phyloP scores from a whole-genome alignment of 805 yeast genomes.

The Ogataea philodendri region DNA sequence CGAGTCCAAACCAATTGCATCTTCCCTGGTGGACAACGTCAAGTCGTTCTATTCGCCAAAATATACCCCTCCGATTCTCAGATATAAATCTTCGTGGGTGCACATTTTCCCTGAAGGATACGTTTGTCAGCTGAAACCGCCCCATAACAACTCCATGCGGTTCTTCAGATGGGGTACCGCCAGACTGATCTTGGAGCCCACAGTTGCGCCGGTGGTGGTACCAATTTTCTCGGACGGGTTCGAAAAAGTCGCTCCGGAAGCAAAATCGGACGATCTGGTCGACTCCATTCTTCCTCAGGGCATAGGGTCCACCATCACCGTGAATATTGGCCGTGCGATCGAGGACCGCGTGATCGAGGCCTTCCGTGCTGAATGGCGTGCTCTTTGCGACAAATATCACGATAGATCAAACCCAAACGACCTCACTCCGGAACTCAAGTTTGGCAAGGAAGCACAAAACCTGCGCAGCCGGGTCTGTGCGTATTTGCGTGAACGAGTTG shows the following conservation, averaged over 20 bases:
- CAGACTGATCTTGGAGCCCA: constrained; percentile 76
- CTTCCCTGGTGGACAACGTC: constrained; percentile 13
- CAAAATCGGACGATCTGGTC: constrained; percentile 50
- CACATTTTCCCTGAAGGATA: constrained; percentile 95
- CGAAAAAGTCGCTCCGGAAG: constrained; percentile 84
- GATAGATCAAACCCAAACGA: constrained; percentile 55
- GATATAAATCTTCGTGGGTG: constrained; percentile 79
- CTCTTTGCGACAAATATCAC: constrained; percentile 52
- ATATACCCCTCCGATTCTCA: constrained; percentile 54
- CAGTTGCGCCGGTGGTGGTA: constrained; percentile 78
- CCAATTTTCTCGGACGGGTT: constrained; percentile 87
- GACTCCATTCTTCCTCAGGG: constrained; percentile 61
- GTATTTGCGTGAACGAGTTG: constrained; percentile 61
- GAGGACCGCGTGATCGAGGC: constrained; percentile 55
- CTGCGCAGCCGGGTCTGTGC: constrained; percentile 71
- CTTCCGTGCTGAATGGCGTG: constrained; percentile 71
- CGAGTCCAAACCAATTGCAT: neutral
- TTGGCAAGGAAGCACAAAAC: constrained; percentile 61
- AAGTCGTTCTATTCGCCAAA: constrained; percentile 29
- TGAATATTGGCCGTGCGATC: constrained; percentile 70
- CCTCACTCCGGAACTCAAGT: constrained; percentile 57
- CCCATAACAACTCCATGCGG: constrained; percentile 82
- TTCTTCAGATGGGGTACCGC: constrained; percentile 96
- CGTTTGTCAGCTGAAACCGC: constrained; percentile 80
- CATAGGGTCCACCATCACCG: constrained; percentile 63